Evolutionary conservation across 805 yeast species (phyloP).

Genomic region (Sporopachydermia lactativora): DNA sequence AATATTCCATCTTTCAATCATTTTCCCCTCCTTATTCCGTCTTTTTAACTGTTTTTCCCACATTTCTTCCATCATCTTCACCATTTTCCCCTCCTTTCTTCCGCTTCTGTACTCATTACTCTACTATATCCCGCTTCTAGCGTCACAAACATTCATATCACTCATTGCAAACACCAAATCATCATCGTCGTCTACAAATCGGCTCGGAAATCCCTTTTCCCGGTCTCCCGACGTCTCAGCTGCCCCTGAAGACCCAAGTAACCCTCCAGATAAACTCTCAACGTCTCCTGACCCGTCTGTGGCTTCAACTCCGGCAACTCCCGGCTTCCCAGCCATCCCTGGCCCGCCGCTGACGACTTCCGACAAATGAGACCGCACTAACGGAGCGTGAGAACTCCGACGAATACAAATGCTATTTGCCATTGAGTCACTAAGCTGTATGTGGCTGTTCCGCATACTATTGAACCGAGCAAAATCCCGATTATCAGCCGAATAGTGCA

Average conservation of each 20-base stretch:
- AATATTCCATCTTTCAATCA: too few species aligned
- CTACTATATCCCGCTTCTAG: too few species aligned
- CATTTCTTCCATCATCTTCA: too few species aligned
- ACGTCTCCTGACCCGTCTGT: neutral
- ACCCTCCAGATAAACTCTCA: neutral
- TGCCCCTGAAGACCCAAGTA: neutral
- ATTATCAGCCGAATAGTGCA: slow-evolving; percentile 17
- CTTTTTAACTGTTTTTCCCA: too few species aligned
- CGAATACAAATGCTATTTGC: slow-evolving; percentile 30
- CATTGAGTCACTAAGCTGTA: slow-evolving; percentile 39
- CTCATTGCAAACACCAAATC: slow-evolving; percentile 25
- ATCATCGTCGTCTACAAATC: slow-evolving; percentile 17
- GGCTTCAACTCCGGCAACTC: neutral
- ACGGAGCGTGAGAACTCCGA: slow-evolving; percentile 10
- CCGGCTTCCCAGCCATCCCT: neutral
- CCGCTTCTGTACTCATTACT: too few species aligned
- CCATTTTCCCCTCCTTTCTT: too few species aligned
- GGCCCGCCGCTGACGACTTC: neutral
- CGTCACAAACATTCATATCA: slow-evolving; percentile 16
- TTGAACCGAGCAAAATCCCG: slow-evolving; percentile 31
- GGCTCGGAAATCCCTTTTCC: slow-evolving; percentile 4
- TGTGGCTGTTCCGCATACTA: slow-evolving; percentile 36
- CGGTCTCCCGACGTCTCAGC: neutral
- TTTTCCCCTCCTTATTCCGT: too few species aligned
- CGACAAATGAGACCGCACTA: neutral